Evolutionary conservation across 441 rosid species (phyloP).

Genomic region (Biscutella auriculata): DNA sequence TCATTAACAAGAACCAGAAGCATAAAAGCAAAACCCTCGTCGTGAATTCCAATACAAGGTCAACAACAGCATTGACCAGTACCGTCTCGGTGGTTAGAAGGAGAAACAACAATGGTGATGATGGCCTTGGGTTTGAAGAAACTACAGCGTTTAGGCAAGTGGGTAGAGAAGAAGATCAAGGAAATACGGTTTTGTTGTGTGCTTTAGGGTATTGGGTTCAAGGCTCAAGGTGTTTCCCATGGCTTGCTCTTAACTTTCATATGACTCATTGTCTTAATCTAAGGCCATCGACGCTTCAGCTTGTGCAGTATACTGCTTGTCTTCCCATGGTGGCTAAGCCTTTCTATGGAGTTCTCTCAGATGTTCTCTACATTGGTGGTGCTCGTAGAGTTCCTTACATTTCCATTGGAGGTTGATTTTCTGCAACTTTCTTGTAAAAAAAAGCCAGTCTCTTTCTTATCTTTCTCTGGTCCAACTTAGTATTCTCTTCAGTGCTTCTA

Average conservation of each 20-base stretch:
- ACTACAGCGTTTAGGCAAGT: slow-evolving; percentile 19
- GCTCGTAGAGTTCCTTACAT: slow-evolving; percentile 70
- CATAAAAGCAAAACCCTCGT: neutral
- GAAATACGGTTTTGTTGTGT: slow-evolving; percentile 39
- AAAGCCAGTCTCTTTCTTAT: neutral
- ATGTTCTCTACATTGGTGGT: slow-evolving; percentile 48
- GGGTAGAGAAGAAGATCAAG: slow-evolving; percentile 17
- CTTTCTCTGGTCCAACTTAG: neutral
- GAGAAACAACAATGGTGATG: slow-evolving; percentile 19
- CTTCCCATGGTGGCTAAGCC: slow-evolving; percentile 85
- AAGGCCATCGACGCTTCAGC: slow-evolving; percentile 62
- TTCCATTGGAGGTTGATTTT: slow-evolving; percentile 51
- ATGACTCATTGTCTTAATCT: slow-evolving; percentile 56
- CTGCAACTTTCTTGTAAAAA: neutral
- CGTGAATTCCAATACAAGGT: neutral
- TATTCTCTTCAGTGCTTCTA: slow-evolving; percentile 36
- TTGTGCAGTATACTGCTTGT: slow-evolving; percentile 53
- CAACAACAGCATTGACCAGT: slow-evolving; percentile 15
- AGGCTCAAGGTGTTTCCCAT: slow-evolving; percentile 78
- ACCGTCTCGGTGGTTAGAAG: slow-evolving; percentile 20
- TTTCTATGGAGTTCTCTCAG: slow-evolving; percentile 65
- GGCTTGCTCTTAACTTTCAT: slow-evolving; percentile 76
- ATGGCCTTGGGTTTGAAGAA: neutral
- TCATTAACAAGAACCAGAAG: slow-evolving; percentile 10
- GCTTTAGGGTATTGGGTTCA: slow-evolving; percentile 77